Base-by-base conservation (phyloP, 495 filamentous ascomycete species). In the Aspergillus coremiiformis region DNA sequence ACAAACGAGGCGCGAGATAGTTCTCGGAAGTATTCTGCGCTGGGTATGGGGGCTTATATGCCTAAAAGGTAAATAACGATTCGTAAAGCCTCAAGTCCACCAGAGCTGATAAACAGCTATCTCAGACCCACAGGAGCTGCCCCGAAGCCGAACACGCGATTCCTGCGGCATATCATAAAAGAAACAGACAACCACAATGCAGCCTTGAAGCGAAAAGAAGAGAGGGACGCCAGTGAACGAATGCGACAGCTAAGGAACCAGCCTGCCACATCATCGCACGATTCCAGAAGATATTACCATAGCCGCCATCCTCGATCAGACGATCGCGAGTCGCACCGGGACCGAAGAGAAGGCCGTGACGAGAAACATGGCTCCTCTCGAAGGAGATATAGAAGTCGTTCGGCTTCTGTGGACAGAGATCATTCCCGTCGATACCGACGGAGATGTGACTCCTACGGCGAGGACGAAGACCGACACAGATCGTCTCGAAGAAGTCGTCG, bases 131-230 rank as follows among this genome's bases (percentile, higher is more conserved):
- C 82, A 19, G 66, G 75, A 22, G 80, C 80, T 59, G 87, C 89
- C 47, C 89, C 89, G 3, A 95, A 90, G 59, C 89, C 92, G 12
- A 97, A 98, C 59, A 95, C 86, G 0, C 76, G 87, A 39, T 97
- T 97, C 58, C 73, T 98, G 11, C 81, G 84, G 22, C 87, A 93
- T 56, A 86, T 97, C 47, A 86, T 98, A 57, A 85, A 84, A 52
- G 86, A 94, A 51, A 92, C 89, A 1, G 87, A 93, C 53, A 87
- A 58, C 47, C 93, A 98, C 67, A 98, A 98, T 78, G 80, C 87
- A 11, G 86, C 90, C 5, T 73, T 96, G 48, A 79, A 85, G 35
- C 88, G 84, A 0, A 95, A 86, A 56, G 92, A 97, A 64, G 82
- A 84, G 33, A 80, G 75, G 47, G 82, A 85, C 35, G 69, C 79